These are phyloP conservation scores for Microcyclospora pomicola DNA, from an alignment of 2,329 filamentous ascomycete genomes.

Conservation along the genomic window DNA sequence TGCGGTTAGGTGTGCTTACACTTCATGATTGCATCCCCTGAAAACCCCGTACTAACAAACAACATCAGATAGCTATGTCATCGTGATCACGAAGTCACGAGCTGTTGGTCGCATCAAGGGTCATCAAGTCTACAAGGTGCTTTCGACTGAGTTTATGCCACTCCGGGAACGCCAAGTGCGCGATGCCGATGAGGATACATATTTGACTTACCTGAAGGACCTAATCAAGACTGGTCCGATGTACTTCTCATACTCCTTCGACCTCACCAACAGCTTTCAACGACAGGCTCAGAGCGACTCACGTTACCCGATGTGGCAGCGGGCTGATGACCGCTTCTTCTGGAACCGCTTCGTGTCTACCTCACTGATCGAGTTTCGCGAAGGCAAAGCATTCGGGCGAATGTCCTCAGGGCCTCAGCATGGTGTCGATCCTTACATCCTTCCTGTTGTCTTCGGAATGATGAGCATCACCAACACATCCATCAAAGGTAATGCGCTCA, in stretches of 20 bases:
- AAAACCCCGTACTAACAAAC: not conserved
- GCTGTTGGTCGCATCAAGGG: constrained; percentile 84
- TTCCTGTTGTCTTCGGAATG: constrained; percentile 95
- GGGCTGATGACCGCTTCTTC: constrained; percentile 94
- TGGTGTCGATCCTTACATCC: constrained; percentile 75
- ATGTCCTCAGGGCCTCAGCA: constrained; percentile 57
- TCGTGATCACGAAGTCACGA: constrained; percentile 88
- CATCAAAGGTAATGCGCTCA: constrained; percentile 73
- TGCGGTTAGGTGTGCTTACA: constrained; percentile 61
- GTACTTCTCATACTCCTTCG: constrained; percentile 97
- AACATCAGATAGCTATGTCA: constrained; percentile 78
- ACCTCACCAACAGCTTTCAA: constrained; percentile 94
- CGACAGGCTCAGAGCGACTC: constrained; percentile 67
- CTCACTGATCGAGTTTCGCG: constrained; percentile 81
- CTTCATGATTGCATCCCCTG: not conserved
- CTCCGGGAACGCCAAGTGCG: constrained; percentile 83
- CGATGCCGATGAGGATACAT: constrained; percentile 88
- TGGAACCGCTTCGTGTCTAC: constrained; percentile 92
- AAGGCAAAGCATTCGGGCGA: constrained; percentile 41
- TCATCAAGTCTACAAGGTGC: constrained; percentile 89
- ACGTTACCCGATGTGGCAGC: constrained; percentile 68
- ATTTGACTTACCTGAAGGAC: constrained; percentile 66
- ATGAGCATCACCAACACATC: constrained; percentile 76
- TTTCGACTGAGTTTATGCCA: constrained; percentile 82
- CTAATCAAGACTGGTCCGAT: constrained; percentile 75